phyloP scores from a whole-genome alignment of 768 basidiomycete species.

The Rhodocollybia butyracea region DNA sequence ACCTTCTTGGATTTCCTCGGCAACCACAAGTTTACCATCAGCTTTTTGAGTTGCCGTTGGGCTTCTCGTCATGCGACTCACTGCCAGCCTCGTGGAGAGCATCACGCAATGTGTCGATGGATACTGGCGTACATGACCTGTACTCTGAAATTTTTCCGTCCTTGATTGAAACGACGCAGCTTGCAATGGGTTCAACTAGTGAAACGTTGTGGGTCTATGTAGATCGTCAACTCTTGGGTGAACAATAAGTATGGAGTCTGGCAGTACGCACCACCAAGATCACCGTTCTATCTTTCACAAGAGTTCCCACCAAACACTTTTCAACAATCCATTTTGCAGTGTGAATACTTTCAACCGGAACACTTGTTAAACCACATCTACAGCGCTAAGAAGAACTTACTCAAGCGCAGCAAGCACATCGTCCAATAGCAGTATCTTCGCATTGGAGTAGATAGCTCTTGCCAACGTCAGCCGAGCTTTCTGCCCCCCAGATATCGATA shows the following conservation, averaged over 20 bases:
- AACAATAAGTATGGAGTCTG: background rate
- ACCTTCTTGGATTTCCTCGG: constrained; percentile 43
- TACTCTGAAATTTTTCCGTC: constrained; percentile 37
- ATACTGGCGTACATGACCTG: background rate
- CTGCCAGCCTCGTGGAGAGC: background rate
- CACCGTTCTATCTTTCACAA: constrained; percentile 46
- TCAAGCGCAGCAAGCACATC: constrained; percentile 71
- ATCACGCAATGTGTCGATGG: constrained; percentile 10
- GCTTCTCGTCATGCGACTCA: background rate
- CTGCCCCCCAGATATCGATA: constrained; percentile 53
- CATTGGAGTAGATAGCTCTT: constrained; percentile 43
- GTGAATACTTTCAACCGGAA: constrained; percentile 27
- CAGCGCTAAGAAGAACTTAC: constrained; percentile 22
- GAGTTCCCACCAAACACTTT: constrained; percentile 43
- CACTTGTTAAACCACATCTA: background rate
- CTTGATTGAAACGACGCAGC: constrained; percentile 34
- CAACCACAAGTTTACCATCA: constrained; percentile 42
- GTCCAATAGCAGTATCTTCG: constrained; percentile 64
- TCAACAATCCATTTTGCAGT: constrained; percentile 51
- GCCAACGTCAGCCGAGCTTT: constrained; percentile 39
- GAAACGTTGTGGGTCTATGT: constrained; percentile 30
- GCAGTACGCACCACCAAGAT: constrained; percentile 43
- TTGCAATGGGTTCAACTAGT: constrained; percentile 20
- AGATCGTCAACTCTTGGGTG: background rate
- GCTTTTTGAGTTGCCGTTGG: constrained; percentile 13